phyloP scores from a whole-genome alignment of 768 basidiomycete genomes.

The Boletus insuetus region DNA sequence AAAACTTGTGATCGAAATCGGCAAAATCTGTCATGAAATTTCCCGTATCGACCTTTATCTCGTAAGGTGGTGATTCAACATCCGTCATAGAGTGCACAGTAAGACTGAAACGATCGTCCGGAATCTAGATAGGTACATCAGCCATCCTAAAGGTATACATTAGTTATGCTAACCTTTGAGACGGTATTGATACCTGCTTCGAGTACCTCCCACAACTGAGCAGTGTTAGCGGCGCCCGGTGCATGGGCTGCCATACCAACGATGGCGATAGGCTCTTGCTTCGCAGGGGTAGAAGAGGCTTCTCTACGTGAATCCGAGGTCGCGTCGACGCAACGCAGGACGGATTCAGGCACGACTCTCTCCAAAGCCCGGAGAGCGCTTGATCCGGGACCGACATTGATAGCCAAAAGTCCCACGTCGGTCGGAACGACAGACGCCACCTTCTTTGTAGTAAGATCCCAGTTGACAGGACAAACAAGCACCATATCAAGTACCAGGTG shows the following conservation, averaged over 20 bases:
- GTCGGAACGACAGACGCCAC: conserved; percentile 18
- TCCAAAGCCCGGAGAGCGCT: conserved; percentile 40
- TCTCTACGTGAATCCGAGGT: conserved; percentile 6
- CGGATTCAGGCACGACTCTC: conserved; percentile 28
- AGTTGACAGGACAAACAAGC: conserved; percentile 50
- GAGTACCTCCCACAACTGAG: conserved; percentile 58
- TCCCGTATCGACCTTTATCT: conserved; percentile 52
- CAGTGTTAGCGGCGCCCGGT: conserved; percentile 46
- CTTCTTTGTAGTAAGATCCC: conserved; percentile 43
- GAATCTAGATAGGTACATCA: conserved; percentile 46
- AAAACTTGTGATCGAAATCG: conserved; percentile 68
- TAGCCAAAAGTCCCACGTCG: conserved; percentile 29
- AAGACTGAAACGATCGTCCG: conserved; percentile 53
- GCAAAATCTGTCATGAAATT: conserved; percentile 61
- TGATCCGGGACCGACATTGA: conserved; percentile 51
- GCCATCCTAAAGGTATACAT: not conserved
- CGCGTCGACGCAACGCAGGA: conserved; percentile 16
- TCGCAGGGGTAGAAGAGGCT: conserved; percentile 5
- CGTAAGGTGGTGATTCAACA: conserved; percentile 33
- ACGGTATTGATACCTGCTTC: conserved; percentile 55
- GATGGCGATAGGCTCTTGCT: conserved; percentile 60
- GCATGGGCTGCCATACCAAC: conserved; percentile 66
- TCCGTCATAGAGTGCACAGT: conserved; percentile 34
- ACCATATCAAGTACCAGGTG: conserved; percentile 40
- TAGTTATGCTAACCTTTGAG: conserved; percentile 43